Conservation (phyloP, 176 grass and related monocot genomes). For the Cenchrus americanus region DNA sequence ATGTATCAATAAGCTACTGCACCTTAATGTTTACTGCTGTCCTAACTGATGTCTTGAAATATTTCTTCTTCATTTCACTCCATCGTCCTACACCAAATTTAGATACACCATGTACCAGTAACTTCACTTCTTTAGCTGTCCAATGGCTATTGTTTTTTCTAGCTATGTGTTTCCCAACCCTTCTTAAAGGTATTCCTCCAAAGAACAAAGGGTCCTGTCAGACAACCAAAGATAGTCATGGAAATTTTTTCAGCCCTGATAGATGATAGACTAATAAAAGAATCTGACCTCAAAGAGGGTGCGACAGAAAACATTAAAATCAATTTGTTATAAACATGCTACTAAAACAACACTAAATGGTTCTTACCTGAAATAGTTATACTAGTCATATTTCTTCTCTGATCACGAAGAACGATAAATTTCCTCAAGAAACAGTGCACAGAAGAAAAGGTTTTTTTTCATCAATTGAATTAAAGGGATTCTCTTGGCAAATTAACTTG, state of each 20-base stretch:
- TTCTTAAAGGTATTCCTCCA: not conserved
- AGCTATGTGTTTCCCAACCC: not conserved
- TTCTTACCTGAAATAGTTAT: not conserved
- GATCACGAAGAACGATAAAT: not conserved
- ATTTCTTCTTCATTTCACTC: not conserved
- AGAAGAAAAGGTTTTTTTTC: not conserved
- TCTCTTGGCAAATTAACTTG: not conserved
- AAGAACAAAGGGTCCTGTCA: slow-evolving; percentile 6
- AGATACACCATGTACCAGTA: not conserved
- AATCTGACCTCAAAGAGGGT: not conserved
- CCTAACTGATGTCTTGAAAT: slow-evolving; percentile 25
- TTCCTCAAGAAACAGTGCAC: not conserved
- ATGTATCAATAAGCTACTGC: not conserved
- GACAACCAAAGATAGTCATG: not conserved
- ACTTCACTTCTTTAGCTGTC: slow-evolving; percentile 30
- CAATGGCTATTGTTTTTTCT: slow-evolving; percentile 41
- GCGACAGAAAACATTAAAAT: not conserved
- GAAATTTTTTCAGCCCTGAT: not conserved
- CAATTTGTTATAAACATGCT: not conserved
- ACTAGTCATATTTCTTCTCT: not conserved
- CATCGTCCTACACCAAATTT: not conserved
- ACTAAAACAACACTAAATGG: not conserved
- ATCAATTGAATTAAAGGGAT: not conserved
- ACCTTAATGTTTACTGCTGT: slow-evolving; percentile 35
- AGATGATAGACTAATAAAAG: not conserved